Base-by-base conservation (phyloP, 768 basidiomycete genomes). In the Tubosaeta sp. region DNA sequence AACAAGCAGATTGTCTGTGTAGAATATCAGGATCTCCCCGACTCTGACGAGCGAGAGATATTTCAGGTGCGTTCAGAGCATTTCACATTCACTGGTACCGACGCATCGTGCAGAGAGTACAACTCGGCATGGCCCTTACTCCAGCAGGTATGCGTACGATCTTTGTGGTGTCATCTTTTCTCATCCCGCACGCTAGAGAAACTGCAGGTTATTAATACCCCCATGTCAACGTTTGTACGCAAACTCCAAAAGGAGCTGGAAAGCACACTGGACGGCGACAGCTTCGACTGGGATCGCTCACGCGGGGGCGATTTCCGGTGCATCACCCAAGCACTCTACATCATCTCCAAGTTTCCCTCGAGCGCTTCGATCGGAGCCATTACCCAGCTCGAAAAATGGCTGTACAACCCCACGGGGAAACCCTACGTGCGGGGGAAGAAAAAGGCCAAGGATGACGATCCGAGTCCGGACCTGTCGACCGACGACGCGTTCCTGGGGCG, bases 81-180 rank as follows among this genome's bases (percentile, higher is more conserved):
- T 13, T 39, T 8, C 12, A 4, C 3, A 12, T 13, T 12, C 14
- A 25, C 27, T 22, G 2, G 36, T 47, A 14, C 42, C 4, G n/a
- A 59, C 39, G 19, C 25, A 21, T 27, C 34, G 47, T 30, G 56
- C 43, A 90, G 84, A 76, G 87, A 44, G 87, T 90, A 7, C 87
- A 89, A 66, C 73, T 87, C 3, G 87, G 87, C 7, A 83, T 90
- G 76, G 86, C 87, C 0, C 71, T 88, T 27, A 88, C 86, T 0
- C 83, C 83, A 4, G 82, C 84, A 55, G 84, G 82, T 79, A 50
- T 30, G 71, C 14, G 22, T 61, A 0, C 3, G 3, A 12, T 34
- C 11, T 6, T 18, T 9, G 7, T 14, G 9, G 16, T 6, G 19
- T 48, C 16, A 1, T 3, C 29, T 16, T 40, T 34, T n/a, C 39